Evolutionary conservation across 2,329 filamentous ascomycete species (phyloP).

Genomic region (Penicillium psychrosexuale): DNA sequence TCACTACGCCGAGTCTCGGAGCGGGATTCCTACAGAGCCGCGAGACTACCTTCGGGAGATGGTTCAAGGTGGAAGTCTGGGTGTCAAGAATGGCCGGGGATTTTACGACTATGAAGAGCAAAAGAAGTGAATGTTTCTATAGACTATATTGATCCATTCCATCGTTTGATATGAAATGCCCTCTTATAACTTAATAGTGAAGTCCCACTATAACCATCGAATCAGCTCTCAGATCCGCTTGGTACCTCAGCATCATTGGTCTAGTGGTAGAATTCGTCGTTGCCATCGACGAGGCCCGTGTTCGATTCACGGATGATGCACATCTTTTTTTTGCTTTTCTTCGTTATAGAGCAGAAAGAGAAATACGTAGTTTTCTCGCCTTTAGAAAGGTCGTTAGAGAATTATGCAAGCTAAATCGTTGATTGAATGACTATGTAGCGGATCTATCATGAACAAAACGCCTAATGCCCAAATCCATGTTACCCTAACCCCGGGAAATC

Average conservation of each 20-base stretch:
- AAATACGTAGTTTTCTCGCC: background rate
- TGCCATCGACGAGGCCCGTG: conserved; percentile 48
- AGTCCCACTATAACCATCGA: background rate
- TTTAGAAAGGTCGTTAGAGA: background rate
- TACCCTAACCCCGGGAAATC: background rate
- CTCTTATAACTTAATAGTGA: background rate
- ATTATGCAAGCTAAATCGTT: background rate
- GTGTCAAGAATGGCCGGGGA: conserved; percentile 32
- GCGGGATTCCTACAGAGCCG: conserved; percentile 30
- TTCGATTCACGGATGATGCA: conserved; percentile 46
- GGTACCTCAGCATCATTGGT: conserved; percentile 39
- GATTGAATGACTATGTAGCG: background rate
- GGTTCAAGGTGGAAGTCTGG: conserved; percentile 32
- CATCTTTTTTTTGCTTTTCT: conserved; percentile 1
- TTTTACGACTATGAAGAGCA: conserved; percentile 32
- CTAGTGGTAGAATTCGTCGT: conserved; percentile 48
- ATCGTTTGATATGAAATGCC: too few relatives aligned
- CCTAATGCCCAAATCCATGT: background rate
- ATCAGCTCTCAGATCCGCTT: conserved; percentile 1
- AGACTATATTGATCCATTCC: too few relatives aligned
- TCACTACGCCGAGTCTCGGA: conserved; percentile 37
- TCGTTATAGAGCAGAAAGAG: background rate
- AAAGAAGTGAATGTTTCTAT: background rate
- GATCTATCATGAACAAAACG: background rate
- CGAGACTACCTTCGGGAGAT: conserved; percentile 33